phyloP scores from a whole-genome alignment of 2,329 filamentous ascomycete species.

The Pleomassaria siparia region DNA sequence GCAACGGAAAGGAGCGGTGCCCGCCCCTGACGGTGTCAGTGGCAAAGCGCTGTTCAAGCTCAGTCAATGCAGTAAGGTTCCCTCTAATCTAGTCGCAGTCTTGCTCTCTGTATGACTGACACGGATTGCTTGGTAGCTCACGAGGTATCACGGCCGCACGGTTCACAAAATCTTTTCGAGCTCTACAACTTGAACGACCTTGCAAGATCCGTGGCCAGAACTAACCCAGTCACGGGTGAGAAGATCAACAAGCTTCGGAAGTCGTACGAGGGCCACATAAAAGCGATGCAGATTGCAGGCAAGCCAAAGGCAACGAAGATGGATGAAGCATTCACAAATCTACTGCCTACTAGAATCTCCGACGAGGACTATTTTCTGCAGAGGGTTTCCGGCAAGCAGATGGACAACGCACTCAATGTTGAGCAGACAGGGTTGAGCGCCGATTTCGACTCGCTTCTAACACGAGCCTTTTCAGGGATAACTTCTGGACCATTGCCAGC shows the following conservation, averaged over 20 bases:
- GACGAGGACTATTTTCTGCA: constrained; percentile 45
- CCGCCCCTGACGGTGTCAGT: constrained; percentile 29
- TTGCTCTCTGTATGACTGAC: constrained; percentile 31
- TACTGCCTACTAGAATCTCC: constrained; percentile 40
- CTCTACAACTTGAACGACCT: constrained; percentile 60
- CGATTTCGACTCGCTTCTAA: constrained; percentile 38
- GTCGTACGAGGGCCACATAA: constrained; percentile 57
- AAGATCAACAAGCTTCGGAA: constrained; percentile 65
- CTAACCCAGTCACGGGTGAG: constrained; percentile 63
- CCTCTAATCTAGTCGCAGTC: constrained; percentile 19
- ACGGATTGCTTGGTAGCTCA: constrained; percentile 34
- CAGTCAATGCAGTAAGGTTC: constrained; percentile 38
- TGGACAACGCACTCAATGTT: constrained; percentile 33
- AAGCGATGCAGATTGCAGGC: constrained; percentile 51
- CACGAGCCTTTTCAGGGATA: constrained; percentile 45
- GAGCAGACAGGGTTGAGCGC: constrained; percentile 29
- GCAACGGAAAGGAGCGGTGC: constrained; percentile 35
- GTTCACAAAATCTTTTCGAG: constrained; percentile 60
- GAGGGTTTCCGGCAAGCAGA: constrained; percentile 44
- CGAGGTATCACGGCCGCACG: constrained; percentile 56
- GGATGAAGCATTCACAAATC: constrained; percentile 33
- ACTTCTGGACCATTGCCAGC: constrained; percentile 46
- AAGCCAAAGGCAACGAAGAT: constrained; percentile 51
- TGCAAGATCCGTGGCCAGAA: constrained; percentile 60
- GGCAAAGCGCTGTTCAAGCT: constrained; percentile 39